A percentile compares a stretch with the other conserved stretches of the same genome.
phyloP scores from a whole-genome alignment of 805 yeast genomes.

The Pichia exigua region DNA sequence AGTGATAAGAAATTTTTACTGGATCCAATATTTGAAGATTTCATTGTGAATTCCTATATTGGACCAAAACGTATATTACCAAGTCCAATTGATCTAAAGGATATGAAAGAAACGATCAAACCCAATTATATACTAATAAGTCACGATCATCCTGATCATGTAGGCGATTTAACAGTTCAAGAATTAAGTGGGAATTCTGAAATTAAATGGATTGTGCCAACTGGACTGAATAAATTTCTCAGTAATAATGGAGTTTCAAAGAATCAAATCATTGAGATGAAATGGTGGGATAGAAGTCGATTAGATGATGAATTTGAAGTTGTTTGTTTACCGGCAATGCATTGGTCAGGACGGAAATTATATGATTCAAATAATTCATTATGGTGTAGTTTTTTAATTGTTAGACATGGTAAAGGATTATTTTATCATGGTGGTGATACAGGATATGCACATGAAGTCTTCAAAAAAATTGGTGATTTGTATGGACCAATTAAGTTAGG shows the following conservation, averaged over 20 bases:
- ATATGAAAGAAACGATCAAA: slow-evolving; percentile 39
- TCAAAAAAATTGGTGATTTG: slow-evolving; percentile 52
- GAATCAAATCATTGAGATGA: slow-evolving; percentile 53
- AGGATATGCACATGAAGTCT: slow-evolving; percentile 74
- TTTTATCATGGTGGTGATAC: slow-evolving; percentile 94
- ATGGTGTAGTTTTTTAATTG: slow-evolving; percentile 83
- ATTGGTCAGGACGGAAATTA: slow-evolving; percentile 89
- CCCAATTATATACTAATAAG: slow-evolving; percentile 75
- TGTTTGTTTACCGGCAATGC: slow-evolving; percentile 91
- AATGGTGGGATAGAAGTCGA: slow-evolving; percentile 79
- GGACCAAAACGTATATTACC: slow-evolving; percentile 85
- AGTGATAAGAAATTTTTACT: slow-evolving; percentile 50
- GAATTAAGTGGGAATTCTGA: slow-evolving; percentile 41
- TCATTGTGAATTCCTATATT: slow-evolving; percentile 48
- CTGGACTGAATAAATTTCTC: slow-evolving; percentile 60
- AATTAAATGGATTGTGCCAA: slow-evolving; percentile 80
- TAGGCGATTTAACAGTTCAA: slow-evolving; percentile 56
- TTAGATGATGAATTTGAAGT: slow-evolving; percentile 54
- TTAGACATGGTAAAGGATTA: slow-evolving; percentile 59
- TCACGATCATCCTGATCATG: slow-evolving; percentile 94
- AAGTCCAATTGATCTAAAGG: slow-evolving; percentile 59
- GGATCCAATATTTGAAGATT: slow-evolving; percentile 74
- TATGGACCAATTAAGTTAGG: slow-evolving; percentile 63
- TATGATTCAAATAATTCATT: slow-evolving; percentile 71
- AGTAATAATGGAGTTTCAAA: slow-evolving; percentile 51